Base-by-base conservation (phyloP, 768 basidiomycete genomes). In the Pulveroboletus sp. region DNA sequence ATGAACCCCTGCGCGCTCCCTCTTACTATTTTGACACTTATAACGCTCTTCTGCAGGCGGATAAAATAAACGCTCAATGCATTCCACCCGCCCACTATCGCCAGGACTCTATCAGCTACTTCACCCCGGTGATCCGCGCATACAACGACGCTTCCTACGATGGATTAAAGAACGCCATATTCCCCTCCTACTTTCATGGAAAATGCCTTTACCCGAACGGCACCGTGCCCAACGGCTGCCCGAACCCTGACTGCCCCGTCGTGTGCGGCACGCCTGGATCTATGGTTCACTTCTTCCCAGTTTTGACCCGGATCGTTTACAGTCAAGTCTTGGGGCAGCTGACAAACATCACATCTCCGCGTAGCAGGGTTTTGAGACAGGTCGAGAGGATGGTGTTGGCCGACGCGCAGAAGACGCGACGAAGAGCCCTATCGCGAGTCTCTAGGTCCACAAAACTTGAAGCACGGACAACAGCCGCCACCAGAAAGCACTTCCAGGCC, bases 221-320 rank as follows among this genome's bases (percentile, higher is more conserved):
- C 37, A 67, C 73, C 49, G 77, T 84, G 36, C 87, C 86, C 14
- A 46, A 69, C 2, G 87, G 88, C 21, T 89, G 88, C 57, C 87
- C 87, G 8, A 86, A 89, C 56, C 85, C 86, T 32, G 80, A 89
- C 59, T 90, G 87, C 62, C 79, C 84, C 18, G 77, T 87, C 48
- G 78, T 88, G 30, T 89, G 87, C 55, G 86, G 88, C 59, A 89
- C 87, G 6, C 85, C 88, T n/a, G 86, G 87, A 9, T 89, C 86
- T 3, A 67, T 90, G 56, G 77, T 84, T 9, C 85, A 88, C 67
- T 85, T 80, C 69, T 89, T 75, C 66, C 43, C 69, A 8, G 71
- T 57, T 27, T 71, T 89, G 17, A 60, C 67, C 31, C 65, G 58
- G 43, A 78, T 83, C 62, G 79, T 73, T 11, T 82, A 71, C 66